Percentiles rank a stretch among this genome's conserved stretches.
phyloP scores from a whole-genome alignment of 2,329 filamentous ascomycete species.

The Exophiala oligosperma region DNA sequence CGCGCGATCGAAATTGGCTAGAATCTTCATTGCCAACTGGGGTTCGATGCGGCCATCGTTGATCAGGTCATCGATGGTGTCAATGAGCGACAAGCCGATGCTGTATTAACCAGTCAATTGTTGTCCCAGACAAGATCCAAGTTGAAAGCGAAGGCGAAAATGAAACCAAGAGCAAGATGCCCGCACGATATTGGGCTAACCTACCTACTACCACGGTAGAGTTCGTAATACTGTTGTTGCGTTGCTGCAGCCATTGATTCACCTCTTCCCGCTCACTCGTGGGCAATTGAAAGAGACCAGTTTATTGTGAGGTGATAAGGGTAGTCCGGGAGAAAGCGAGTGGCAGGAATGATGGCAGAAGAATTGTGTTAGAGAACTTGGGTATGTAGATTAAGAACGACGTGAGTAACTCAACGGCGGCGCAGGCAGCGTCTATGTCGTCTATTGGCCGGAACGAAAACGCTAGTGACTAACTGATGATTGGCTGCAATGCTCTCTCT shows the following conservation, averaged over 20 bases:
- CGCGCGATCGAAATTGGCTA: constrained; percentile 90
- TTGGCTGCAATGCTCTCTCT: neutral
- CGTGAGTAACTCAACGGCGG: neutral
- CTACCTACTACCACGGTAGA: constrained; percentile 98
- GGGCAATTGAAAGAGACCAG: no score
- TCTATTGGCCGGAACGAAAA: neutral
- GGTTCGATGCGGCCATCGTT: constrained; percentile 93
- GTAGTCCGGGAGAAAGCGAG: no score
- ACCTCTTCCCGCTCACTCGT: neutral
- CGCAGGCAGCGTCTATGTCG: neutral
- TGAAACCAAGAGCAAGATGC: neutral
- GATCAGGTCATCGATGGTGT: constrained; percentile 96
- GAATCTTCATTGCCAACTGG: constrained; percentile 97
- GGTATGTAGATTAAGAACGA: no score
- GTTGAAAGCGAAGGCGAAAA: neutral
- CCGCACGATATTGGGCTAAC: neutral
- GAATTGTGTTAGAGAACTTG: no score
- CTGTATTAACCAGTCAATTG: constrained; percentile 50
- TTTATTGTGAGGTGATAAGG: no score
- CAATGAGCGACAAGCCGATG: constrained; percentile 88
- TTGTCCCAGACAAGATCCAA: neutral
- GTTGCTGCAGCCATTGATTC: constrained; percentile 37
- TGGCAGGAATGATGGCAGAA: no score
- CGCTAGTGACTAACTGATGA: neutral
- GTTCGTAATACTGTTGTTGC: constrained; percentile 71